Evolutionary conservation across 441 rosid genomes (phyloP).

Genomic region (Adansonia madagascariensis): DNA sequence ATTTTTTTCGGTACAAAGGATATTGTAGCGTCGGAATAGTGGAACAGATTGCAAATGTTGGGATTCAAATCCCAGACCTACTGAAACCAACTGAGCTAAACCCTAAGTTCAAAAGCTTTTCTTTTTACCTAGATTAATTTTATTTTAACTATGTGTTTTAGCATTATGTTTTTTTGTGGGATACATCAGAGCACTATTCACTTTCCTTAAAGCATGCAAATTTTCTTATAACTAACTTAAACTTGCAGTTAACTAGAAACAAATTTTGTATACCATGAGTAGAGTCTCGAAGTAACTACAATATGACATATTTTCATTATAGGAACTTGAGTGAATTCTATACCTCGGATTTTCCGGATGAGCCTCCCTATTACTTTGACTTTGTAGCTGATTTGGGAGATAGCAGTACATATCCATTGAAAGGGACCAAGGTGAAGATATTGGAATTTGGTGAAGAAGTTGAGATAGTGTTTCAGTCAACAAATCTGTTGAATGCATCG

Average conservation of each 20-base stretch:
- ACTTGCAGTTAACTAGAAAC: conserved; percentile 17
- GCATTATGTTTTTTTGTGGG: not conserved
- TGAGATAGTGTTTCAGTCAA: conserved; percentile 56
- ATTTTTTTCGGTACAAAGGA: not conserved
- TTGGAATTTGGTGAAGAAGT: conserved; percentile 39
- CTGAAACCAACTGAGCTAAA: too few species aligned
- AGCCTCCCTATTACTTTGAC: conserved; percentile 62
- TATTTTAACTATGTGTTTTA: not conserved
- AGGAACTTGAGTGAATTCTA: conserved; percentile 56
- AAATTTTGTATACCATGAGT: conserved; percentile 57
- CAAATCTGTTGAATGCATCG: conserved; percentile 39
- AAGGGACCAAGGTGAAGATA: conserved; percentile 43
- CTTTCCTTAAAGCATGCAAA: not conserved
- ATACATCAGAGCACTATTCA: not conserved
- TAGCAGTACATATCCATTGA: conserved; percentile 25
- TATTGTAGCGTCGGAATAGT: not conserved
- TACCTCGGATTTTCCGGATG: conserved; percentile 63
- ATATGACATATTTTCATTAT: conserved; percentile 56
- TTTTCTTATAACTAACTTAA: not conserved
- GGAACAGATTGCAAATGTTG: not conserved
- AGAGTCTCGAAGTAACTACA: conserved; percentile 42
- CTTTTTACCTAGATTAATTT: not conserved
- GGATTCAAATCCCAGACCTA: not conserved
- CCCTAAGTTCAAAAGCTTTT: too few species aligned
- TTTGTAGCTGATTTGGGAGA: conserved; percentile 43